Base-by-base conservation (phyloP, 2,329 filamentous ascomycete species). In the Paraconiothyrium sp. region DNA sequence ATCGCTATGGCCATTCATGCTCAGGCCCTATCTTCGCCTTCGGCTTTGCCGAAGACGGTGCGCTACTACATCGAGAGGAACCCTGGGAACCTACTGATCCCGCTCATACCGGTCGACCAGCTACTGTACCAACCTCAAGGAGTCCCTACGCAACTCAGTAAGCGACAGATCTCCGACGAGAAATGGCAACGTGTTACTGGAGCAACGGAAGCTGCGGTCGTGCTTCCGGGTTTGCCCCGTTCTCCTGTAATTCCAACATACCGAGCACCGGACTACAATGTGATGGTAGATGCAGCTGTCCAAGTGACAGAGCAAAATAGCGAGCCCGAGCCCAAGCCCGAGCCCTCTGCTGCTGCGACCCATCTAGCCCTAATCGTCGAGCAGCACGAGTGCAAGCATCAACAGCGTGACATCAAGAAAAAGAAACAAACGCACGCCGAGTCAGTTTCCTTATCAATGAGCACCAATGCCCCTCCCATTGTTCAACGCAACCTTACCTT, bases 61-160 rank as follows among this genome's bases (percentile, higher is more conserved):
- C 68, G 71, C 14, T 80, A 75, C 67, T 81, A 78, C 66, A 76
- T 83, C 57, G 68, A 77, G 51, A 79, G 80, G 27, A 58, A 62
- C 34, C 66, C 65, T 32, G 71, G 72, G 37, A 74, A 75, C 13
- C 60, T 66, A 9, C 68, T 78, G 54, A 74, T 82, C 0, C 80
- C 81, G 5, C 69, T 83, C 4, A 70, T 83, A 14, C 78, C 81
- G 20, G 75, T 73, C 6, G 81, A 83, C 57, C 80, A 82, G 65
- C 72, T 83, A 3, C 79, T 81, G 0, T 72, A 81, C 48, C 70
- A 74, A n/a, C 70, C 83, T 11, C 67, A 73, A 34, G 78, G 76
- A 9, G 65, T 81, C 7, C 77, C 79, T 39, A 72, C 74, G 1
- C 65, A 73, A 16, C 60, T 83, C 46, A 73, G 59, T 20, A 70